These are phyloP conservation scores for Fusarium abutilonis DNA, from an alignment of 2,329 filamentous ascomycete species.

Conservation along the genomic window DNA sequence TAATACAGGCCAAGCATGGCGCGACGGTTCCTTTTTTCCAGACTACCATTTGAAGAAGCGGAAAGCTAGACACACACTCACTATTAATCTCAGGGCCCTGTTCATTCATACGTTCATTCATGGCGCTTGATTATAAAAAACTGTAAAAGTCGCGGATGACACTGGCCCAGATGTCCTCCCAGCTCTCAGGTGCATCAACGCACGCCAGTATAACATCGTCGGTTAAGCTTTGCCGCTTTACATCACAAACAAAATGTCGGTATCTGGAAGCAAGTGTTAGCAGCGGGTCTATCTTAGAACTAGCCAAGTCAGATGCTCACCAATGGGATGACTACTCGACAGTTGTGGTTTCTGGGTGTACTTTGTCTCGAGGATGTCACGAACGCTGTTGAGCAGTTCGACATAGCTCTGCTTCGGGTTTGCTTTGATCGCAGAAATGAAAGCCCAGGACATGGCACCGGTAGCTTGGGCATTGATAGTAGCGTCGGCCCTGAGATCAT, in stretches of 20 bases:
- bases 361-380: slow-evolving; percentile 85
- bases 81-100: background rate
- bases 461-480: slow-evolving; percentile 89
- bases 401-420: slow-evolving; percentile 97
- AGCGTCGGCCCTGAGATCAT: slow-evolving; percentile 77
- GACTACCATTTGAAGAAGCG: background rate
- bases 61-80: no score
- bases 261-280: slow-evolving; percentile 58
- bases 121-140: background rate
- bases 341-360: slow-evolving; percentile 96
- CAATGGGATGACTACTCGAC: slow-evolving; percentile 93
- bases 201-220: slow-evolving; percentile 59
- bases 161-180: background rate
- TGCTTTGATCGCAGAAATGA: slow-evolving; percentile 89
- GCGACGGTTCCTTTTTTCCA: background rate
- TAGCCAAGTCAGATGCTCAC: slow-evolving; percentile 63
- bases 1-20: background rate
- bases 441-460: slow-evolving; percentile 98
- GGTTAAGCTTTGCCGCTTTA: slow-evolving; percentile 54
- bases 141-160: background rate
- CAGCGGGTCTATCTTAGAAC: slow-evolving; percentile 5
- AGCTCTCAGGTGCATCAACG: slow-evolving; percentile 7
- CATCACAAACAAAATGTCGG: slow-evolving; percentile 74
- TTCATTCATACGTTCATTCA: slow-evolving; percentile 6
- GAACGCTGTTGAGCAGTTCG: slow-evolving; percentile 92